These are phyloP conservation scores for Sporothrix pallida DNA, from an alignment of 2,329 filamentous ascomycete genomes.

Conservation along the genomic window DNA sequence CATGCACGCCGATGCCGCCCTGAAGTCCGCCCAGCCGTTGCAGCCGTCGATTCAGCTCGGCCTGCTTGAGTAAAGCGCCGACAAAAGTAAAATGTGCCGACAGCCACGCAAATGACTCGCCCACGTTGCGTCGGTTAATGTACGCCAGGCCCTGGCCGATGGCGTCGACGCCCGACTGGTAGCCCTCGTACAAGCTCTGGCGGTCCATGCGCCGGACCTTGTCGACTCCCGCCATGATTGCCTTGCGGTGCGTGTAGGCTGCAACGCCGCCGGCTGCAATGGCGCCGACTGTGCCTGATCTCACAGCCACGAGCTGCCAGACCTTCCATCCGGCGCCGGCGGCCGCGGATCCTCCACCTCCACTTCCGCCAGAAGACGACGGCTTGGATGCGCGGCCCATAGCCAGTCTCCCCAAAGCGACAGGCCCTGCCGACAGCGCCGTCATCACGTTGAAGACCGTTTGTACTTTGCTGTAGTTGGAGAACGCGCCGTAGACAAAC, in stretches of 20 bases:
- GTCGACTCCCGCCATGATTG: constrained; percentile 60
- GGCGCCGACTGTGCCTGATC: constrained; percentile 79
- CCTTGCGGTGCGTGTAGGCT: constrained; percentile 77
- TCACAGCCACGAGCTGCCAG: constrained; percentile 72
- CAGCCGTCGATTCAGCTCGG: constrained; percentile 72
- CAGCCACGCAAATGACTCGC: constrained; percentile 76
- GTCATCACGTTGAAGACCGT: constrained; percentile 64
- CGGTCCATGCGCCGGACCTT: constrained; percentile 56
- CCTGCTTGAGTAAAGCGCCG: constrained; percentile 74
- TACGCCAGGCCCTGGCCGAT: constrained; percentile 62
- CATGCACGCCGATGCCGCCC: constrained; percentile 70
- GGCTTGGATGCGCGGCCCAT: not conserved
- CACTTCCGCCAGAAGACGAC: constrained; percentile 34
- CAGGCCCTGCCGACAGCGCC: constrained; percentile 57
- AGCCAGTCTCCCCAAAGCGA: constrained; percentile 44
- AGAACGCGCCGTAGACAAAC: constrained; percentile 66
- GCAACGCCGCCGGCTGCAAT: constrained; percentile 81
- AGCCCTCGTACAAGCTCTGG: constrained; percentile 55
- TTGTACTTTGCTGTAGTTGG: constrained; percentile 63
- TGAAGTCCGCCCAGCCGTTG: constrained; percentile 65
- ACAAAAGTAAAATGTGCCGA: constrained; percentile 86
- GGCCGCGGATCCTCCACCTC: constrained; percentile 36
- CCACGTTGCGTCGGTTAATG: constrained; percentile 63
- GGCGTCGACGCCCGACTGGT: constrained; percentile 56
- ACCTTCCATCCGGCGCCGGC: constrained; percentile 52